Evolutionary conservation across 768 basidiomycete species (phyloP), one percentile per base, ranked within the genome.

Genomic region (Pisolithus orientalis): DNA sequence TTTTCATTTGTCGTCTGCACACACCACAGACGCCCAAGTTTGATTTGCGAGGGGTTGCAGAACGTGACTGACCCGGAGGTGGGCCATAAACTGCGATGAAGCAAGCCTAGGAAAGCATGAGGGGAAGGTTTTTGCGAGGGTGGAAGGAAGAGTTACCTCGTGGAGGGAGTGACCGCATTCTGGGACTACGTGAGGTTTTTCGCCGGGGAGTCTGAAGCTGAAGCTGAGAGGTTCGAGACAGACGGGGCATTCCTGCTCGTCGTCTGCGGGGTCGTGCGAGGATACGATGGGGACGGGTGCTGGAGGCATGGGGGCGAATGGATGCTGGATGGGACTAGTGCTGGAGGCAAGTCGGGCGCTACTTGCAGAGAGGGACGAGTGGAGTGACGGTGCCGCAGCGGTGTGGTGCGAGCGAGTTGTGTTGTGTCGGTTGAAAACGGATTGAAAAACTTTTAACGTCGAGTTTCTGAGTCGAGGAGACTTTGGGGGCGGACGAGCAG

Each of bases 151-250:
- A 21, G 39, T 38, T 31, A 87, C 92, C 76, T 94, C 87, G 72
- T 97, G 96, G n/a, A 99, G 82, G 34, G 92, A 87, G 73, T 99
- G 96, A 37, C 96, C 94, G 60, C 96, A 99, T 65, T 94, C 91
- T 29, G 96, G 95, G 44, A 96, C 88, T 56, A 99, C 87, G 65
- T 97, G 94, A 7, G 95, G 92, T 65, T 94, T 97, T 75, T 99
- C 96, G 8, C 96, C 96, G 0, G 91, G 89, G 13, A 99, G 72
- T 55, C 94, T 80, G 71, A 93, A 96, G 69, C 85, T 87, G 70
- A 93, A 94, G 64, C 86, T 87, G 64, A 99, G 81, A 1, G 91
- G 89, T 63, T 98, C 95, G 59, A 96, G 85, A 70, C 95, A 99
- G 59, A 99, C 92, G 11, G 95, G 95, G 61, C 96, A 99, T 62